Evolutionary conservation across 2,329 filamentous ascomycete genomes (phyloP).

Genomic region (Zarea fungicola): DNA sequence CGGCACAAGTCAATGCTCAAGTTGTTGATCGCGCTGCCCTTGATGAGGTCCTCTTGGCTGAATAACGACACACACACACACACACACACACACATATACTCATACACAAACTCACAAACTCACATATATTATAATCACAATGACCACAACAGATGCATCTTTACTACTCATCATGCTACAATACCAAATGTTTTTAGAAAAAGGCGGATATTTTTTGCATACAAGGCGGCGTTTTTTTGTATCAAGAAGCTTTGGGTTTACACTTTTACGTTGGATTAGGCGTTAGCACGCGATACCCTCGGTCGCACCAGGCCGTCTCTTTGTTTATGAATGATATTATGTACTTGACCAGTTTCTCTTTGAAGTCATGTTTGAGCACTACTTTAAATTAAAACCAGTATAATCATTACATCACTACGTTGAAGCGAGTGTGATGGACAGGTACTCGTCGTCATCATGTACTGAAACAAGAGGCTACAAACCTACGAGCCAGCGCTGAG

Average conservation of each 20-base stretch:
- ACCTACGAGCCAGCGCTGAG: too few relatives aligned
- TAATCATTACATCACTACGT: too few relatives aligned
- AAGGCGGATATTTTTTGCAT: slow-evolving; percentile 2
- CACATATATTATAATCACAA: background rate
- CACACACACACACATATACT: too few relatives aligned
- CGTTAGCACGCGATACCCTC: slow-evolving; percentile 18
- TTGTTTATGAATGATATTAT: slow-evolving; percentile 3
- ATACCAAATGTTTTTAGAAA: slow-evolving; percentile 2
- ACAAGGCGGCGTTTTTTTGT: slow-evolving; percentile 1
- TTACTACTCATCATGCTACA: background rate
- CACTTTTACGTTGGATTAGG: background rate
- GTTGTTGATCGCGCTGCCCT: slow-evolving; percentile 56
- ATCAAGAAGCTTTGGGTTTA: background rate
- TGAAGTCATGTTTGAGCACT: too few relatives aligned
- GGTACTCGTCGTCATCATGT: too few relatives aligned
- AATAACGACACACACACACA: background rate
- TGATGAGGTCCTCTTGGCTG: slow-evolving; percentile 47
- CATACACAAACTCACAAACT: too few relatives aligned
- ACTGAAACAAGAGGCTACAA: too few relatives aligned
- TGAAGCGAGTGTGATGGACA: too few relatives aligned
- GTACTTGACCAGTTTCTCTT: too few relatives aligned
- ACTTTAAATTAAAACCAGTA: too few relatives aligned
- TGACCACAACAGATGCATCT: background rate
- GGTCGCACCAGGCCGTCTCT: slow-evolving; percentile 16
- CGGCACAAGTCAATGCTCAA: slow-evolving; percentile 53